Base-by-base conservation (phyloP, 176 grass and related monocot species). In the Phragmites australis region DNA sequence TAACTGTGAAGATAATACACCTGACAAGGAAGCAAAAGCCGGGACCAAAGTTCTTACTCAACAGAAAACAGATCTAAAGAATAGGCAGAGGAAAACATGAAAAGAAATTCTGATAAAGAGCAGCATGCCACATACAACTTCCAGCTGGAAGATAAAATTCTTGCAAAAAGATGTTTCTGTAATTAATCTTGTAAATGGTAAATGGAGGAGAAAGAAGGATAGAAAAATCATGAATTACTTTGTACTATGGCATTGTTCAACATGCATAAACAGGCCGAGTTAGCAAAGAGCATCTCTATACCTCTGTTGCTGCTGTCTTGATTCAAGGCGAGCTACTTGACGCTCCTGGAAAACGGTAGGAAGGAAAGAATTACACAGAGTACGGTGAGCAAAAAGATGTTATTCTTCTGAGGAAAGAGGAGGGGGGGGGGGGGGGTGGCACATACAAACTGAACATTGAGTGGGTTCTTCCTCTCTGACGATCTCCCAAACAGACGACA, bases 371-470 rank as follows among this genome's bases (percentile, higher is more conserved):
- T 84, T 75, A 75, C 1, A 84, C 8, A 84, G 10, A n/a, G n/a
- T n/a, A n/a, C n/a, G n/a, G n/a, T n/a, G n/a, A n/a, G n/a, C n/a
- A n/a, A 64, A 32, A 65, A 55, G 23, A 79, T 52, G 56, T 22
- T 44, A 19, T 17, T 25, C 34, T 68, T 79, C 59, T 74, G 10
- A 51, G 9, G 45, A 40, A 40, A 6, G 50, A 25, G 3, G 2
- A 42, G 29, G 30, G 41, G 13, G 27, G 43, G 74, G 62, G 80
- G 37, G 47, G 56, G 9, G 56, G 55, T n/a, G 60, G 49, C 8
- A 76, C 87, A 65, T 85, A 89, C 87, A 81, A 89, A 89, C 48
- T 85, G 71, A 51, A 29, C 65, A 63, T 89, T 81, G 64, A 76
- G 23, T 40, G 82, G 82, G 64, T 65, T 85, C 77, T 89, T 89